A percentile compares a stretch with the other conserved stretches of the same genome.
Conservation (phyloP, 768 basidiomycete species). For the Collybiopsis confluens region DNA sequence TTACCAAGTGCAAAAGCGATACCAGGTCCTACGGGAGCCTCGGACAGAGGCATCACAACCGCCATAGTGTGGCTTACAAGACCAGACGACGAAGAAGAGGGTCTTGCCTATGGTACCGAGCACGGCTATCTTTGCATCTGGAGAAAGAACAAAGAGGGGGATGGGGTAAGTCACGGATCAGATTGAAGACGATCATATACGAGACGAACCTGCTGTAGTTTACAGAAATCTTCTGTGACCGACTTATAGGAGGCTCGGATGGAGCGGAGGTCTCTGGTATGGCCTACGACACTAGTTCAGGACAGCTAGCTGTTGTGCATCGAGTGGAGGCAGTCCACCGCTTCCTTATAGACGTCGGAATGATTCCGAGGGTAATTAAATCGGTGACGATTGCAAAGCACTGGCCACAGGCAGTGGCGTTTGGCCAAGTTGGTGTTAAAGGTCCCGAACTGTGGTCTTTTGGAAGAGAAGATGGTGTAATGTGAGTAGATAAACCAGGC, state of each 20-base stretch:
- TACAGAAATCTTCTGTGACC: neutral
- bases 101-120: no score
- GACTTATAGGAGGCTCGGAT: neutral
- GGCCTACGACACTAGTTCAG: neutral
- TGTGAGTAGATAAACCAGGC: no score
- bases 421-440: neutral
- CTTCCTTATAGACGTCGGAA: neutral
- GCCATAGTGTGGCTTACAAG: no score
- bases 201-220: no score
- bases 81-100: no score
- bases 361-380: neutral
- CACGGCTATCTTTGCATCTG: no score
- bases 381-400: neutral
- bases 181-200: no score
- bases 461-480: neutral
- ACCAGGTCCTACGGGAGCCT: no score
- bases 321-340: neutral
- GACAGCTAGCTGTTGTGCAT: conserved; percentile 2
- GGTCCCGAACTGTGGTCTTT: neutral
- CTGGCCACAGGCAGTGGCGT: neutral
- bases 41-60: no score
- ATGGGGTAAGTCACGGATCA: no score
- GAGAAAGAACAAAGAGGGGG: no score
- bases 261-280: neutral
- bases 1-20: no score